A percentile compares a stretch with the other conserved stretches of the same genome.
These are phyloP conservation scores for Thermothelomyces thermophilus DNA, from an alignment of 2,329 filamentous ascomycete genomes.

Conservation along the genomic window DNA sequence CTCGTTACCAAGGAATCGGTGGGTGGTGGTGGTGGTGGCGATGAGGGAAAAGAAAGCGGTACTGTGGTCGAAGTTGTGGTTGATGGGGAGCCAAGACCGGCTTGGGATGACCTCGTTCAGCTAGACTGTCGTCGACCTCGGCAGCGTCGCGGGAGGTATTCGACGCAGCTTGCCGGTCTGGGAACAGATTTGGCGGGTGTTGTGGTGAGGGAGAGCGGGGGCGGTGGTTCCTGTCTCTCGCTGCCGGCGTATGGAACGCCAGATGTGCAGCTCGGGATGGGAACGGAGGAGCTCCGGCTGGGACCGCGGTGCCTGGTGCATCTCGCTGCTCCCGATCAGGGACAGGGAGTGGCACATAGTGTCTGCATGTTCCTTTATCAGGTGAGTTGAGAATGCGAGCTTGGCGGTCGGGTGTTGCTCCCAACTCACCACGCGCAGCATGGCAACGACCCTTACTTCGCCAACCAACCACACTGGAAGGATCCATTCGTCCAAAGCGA, in stretches of 20 bases:
- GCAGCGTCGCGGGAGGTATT: constrained; percentile 30
- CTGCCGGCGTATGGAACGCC: constrained; percentile 35
- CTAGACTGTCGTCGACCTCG: constrained; percentile 29
- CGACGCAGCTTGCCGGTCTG: constrained; percentile 40
- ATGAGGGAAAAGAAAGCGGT: not conserved
- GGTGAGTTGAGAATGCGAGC: constrained; percentile 36
- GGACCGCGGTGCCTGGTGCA: constrained; percentile 40
- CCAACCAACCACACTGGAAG: constrained; percentile 33
- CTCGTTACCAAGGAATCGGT: not conserved
- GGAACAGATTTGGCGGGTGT: constrained; percentile 37
- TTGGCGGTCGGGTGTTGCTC: too few relatives aligned
- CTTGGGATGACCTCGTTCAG: constrained; percentile 43
- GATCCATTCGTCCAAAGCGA: constrained; percentile 31
- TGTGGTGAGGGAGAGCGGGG: constrained; percentile 23
- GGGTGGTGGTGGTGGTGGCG: not conserved
- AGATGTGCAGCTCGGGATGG: constrained; percentile 33
- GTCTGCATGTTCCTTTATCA: constrained; percentile 49
- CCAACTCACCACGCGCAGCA: constrained; percentile 40
- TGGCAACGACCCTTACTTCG: constrained; percentile 35
- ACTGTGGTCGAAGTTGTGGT: constrained; percentile 29
- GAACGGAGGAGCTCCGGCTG: constrained; percentile 35
- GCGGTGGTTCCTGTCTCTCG: constrained; percentile 28
- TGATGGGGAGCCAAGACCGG: constrained; percentile 39
- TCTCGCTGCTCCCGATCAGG: constrained; percentile 31
- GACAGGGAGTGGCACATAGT: constrained; percentile 29